Evolutionary conservation across 176 grass and related monocot genomes (phyloP).

Genomic region (Carex littledalei): DNA sequence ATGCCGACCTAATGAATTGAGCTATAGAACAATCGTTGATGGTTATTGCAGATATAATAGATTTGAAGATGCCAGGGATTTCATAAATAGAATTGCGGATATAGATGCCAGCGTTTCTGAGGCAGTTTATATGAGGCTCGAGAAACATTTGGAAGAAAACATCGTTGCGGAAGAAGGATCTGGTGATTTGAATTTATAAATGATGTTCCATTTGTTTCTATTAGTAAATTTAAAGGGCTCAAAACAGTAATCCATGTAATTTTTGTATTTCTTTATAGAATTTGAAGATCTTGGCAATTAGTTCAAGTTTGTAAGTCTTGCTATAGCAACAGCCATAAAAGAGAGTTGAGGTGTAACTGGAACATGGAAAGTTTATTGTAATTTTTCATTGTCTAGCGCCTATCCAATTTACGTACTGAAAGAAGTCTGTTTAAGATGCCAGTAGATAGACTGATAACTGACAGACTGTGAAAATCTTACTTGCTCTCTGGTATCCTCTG

Average conservation of each 20-base stretch:
- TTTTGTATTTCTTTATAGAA: not conserved
- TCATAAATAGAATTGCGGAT: constrained; percentile 42
- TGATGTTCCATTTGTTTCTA: not conserved
- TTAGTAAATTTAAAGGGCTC: constrained; percentile 10
- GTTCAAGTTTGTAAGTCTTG: not conserved
- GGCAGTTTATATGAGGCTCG: constrained; percentile 28
- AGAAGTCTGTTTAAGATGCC: not conserved
- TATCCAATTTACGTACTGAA: not conserved
- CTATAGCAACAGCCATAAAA: not conserved
- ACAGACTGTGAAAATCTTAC: not conserved
- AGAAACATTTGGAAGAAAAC: constrained; percentile 20
- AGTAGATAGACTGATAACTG: not conserved
- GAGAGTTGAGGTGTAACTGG: not conserved
- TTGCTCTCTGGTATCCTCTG: not conserved
- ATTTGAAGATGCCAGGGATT: constrained; percentile 45
- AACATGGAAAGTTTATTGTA: not conserved
- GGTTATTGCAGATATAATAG: constrained; percentile 56
- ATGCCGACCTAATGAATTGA: constrained; percentile 61
- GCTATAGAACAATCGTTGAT: constrained; percentile 62
- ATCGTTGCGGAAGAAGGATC: not conserved
- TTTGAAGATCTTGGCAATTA: not conserved
- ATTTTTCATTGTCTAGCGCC: not conserved
- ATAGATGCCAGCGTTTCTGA: constrained; percentile 34
- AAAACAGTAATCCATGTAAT: not conserved
- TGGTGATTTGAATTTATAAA: not conserved